Evolutionary conservation across 345 rosid genomes (phyloP).

Genomic region (Citrus maxima): DNA sequence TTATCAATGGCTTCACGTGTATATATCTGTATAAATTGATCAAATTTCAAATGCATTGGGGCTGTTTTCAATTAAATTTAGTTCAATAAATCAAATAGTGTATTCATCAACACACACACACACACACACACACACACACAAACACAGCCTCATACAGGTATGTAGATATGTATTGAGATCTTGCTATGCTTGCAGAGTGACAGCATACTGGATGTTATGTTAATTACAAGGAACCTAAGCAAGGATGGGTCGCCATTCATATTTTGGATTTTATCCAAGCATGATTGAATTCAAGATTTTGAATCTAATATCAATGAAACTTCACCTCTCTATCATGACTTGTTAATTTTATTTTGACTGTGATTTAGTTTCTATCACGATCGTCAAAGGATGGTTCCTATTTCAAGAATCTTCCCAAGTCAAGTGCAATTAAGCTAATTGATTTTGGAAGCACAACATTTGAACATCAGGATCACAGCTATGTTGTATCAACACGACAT

Average conservation of each 20-base stretch:
- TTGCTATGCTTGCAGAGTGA: not conserved
- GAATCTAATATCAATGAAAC: not conserved
- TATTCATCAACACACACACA: not conserved
- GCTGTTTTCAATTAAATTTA: not conserved
- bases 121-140: not conserved
- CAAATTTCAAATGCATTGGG: not conserved
- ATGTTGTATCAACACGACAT: slow-evolving; percentile 80
- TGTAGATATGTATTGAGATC: not conserved
- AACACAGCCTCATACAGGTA: too few species aligned
- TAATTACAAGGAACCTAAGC: not conserved
- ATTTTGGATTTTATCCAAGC: not conserved
- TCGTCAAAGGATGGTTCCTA: slow-evolving; percentile 69
- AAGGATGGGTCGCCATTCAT: not conserved
- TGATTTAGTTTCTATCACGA: slow-evolving; percentile 53
- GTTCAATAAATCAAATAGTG: not conserved
- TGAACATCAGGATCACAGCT: slow-evolving; percentile 80
- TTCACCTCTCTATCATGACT: not conserved
- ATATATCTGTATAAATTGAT: not conserved
- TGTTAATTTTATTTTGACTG: not conserved
- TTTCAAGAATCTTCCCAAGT: slow-evolving; percentile 71
- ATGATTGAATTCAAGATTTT: not conserved
- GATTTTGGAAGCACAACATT: slow-evolving; percentile 83
- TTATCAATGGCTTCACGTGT: not conserved
- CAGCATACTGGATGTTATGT: not conserved
- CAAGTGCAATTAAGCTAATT: slow-evolving; percentile 75